Conservation (phyloP, 2,329 filamentous ascomycete species). For the Trichophyton benhamiae region DNA sequence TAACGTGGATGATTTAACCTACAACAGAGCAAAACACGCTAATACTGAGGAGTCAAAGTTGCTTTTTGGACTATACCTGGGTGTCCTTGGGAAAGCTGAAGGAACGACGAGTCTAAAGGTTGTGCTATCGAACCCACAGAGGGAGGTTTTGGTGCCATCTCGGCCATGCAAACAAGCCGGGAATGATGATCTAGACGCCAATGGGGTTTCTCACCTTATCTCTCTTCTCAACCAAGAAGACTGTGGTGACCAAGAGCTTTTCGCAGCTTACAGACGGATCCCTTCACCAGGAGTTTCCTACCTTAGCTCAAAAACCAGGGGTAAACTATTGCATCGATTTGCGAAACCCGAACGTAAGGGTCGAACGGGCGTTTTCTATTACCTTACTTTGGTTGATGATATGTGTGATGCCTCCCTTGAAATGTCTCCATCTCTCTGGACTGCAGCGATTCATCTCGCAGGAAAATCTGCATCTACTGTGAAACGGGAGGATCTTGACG, state of each 20-base stretch:
- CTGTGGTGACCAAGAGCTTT: slow-evolving; percentile 39
- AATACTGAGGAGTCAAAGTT: slow-evolving; percentile 2
- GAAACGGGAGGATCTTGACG: slow-evolving; percentile 49
- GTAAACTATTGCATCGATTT: slow-evolving; percentile 55
- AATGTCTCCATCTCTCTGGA: slow-evolving; percentile 63
- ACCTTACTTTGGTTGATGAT: slow-evolving; percentile 72
- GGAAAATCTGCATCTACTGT: slow-evolving; percentile 55
- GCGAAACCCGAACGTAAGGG: slow-evolving; percentile 39
- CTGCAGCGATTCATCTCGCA: slow-evolving; percentile 66
- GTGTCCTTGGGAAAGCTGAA: slow-evolving; percentile 12
- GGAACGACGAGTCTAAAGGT: slow-evolving; percentile 11
- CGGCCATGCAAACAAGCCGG: slow-evolving; percentile 4
- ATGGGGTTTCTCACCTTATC: slow-evolving; percentile 27
- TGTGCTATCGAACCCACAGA: slow-evolving; percentile 13
- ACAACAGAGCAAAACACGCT: not conserved
- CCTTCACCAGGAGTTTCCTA: slow-evolving; percentile 43
- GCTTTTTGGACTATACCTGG: slow-evolving; percentile 12
- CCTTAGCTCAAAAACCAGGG: slow-evolving; percentile 42
- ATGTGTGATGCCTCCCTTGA: slow-evolving; percentile 62
- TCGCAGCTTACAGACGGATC: slow-evolving; percentile 41
- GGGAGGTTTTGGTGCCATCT: slow-evolving; percentile 10
- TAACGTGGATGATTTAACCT: not conserved
- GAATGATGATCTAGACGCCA: slow-evolving; percentile 22
- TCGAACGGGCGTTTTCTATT: slow-evolving; percentile 54
- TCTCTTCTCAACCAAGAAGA: slow-evolving; percentile 33